Evolutionary conservation across 148 eudicot species (phyloP), one percentile per base, ranked within the genome.

Genomic region (Chenopodium berlandieri): DNA sequence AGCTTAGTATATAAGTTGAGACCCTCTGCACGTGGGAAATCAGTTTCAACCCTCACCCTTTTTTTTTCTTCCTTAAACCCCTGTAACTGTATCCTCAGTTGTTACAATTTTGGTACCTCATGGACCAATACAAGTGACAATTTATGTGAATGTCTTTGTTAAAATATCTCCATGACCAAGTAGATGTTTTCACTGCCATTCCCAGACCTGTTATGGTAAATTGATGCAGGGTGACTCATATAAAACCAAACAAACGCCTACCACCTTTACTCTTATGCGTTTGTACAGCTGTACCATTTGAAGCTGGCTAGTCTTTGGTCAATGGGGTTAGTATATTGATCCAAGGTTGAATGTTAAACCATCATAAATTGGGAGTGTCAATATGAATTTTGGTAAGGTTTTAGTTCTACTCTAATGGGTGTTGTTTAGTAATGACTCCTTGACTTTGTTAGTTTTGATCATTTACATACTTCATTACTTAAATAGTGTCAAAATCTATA

Each of bases 281-380:
- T 62, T 62, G 23, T n/a, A n/a, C 4, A 4, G 5, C n/a, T 62
- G 66, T 62, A 62, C 25, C 66, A 9, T 9, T 9, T 20, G 23
- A 40, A 62, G 66, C 66, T n/a, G 66, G 66, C 9, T 5, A 20
- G 66, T 22, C 66, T 62, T 62, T 20, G 66, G 66, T 62, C 11
- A 62, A 20, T n/a, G 2, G 11, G 66, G 13, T 20, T 22, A 62
- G 44, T 17, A 71, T 71, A 71, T 40, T 40, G 25, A 37, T 71
- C 74, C 40, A 71, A 71, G 52, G 74, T 17, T 71, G 27, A 32
- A 67, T 67, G 37, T 69, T 69, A n/a, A 69, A 37, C 73, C 50
- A 71, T 71, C 74, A 22, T 71, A 40, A 19, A 19, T 40, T 13
- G 37, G 17, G 37, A 50, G 46, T 40, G 74, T 71, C 22, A 14